A percentile compares a stretch with the other conserved stretches of the same genome.
Evolutionary conservation across 2,329 filamentous ascomycete genomes (phyloP).

Genomic region (Colletotrichum sp.): DNA sequence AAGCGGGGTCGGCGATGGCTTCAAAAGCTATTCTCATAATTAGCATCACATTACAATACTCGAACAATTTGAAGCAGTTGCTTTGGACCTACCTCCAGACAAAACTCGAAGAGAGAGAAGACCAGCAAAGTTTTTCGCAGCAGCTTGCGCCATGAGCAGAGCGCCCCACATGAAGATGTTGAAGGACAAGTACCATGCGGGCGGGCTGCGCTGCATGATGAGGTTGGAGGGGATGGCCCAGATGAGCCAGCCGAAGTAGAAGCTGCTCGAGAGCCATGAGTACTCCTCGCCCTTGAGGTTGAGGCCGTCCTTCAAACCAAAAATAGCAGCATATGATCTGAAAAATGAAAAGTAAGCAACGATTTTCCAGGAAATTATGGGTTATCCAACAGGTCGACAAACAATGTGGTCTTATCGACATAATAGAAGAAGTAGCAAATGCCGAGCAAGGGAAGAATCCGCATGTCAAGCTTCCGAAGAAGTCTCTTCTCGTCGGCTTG

Average conservation of each 20-base stretch:
- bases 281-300: constrained; percentile 63
- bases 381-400: not conserved
- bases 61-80: not conserved
- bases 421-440: constrained; percentile 48
- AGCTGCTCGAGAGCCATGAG: constrained; percentile 43
- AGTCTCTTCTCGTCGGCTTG: constrained; percentile 35
- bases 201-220: constrained; percentile 34
- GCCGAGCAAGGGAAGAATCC: constrained; percentile 41
- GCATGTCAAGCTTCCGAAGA: constrained; percentile 40
- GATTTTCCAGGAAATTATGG: no score
- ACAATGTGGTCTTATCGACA: constrained; percentile 30
- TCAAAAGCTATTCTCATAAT: constrained; percentile 57
- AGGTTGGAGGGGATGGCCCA: constrained; percentile 37
- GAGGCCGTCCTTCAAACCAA: constrained; percentile 65
- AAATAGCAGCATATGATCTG: constrained; percentile 66
- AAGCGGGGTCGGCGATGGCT: constrained; percentile 51
- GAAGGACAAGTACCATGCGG: constrained; percentile 41
- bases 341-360: not conserved
- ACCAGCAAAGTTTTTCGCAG: constrained; percentile 59
- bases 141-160: constrained; percentile 54
- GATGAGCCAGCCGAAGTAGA: constrained; percentile 44
- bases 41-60: not conserved
- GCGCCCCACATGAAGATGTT: constrained; percentile 63
- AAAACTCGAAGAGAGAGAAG: constrained; percentile 62
- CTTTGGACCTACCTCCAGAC: constrained; percentile 46